Evolutionary conservation across 352 stramenopile species (phyloP).

Genomic region (Pythium dissimile): DNA sequence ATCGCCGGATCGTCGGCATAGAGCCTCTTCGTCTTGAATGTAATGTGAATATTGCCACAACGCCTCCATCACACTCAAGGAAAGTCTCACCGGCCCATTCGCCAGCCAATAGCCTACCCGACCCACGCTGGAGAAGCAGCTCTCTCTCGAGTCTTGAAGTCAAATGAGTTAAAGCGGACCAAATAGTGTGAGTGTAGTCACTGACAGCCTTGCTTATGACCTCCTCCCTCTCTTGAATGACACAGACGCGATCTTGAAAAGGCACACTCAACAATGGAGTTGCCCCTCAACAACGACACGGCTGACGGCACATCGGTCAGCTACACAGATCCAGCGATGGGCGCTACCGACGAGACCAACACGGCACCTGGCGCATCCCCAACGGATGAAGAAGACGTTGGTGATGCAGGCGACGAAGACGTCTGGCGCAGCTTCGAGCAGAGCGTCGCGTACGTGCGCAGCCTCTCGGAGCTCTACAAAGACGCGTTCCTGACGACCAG

Average conservation of each 20-base stretch:
- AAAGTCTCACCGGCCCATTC: too few species aligned
- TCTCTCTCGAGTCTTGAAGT: too few species aligned
- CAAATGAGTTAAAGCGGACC: too few species aligned
- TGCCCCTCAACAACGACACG: not conserved
- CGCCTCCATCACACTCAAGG: too few species aligned
- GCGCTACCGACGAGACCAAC: too few species aligned
- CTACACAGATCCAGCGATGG: not conserved
- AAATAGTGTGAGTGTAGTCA: too few species aligned
- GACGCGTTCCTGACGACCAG: slow-evolving; percentile 30
- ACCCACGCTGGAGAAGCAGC: too few species aligned
- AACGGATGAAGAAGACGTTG: not conserved
- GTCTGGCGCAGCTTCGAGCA: slow-evolving; percentile 46
- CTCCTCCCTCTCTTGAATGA: not conserved
- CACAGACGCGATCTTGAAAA: not conserved
- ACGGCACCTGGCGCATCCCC: too few species aligned
- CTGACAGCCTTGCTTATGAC: not conserved
- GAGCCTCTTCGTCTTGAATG: too few species aligned
- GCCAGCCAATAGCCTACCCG: too few species aligned
- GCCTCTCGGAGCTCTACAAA: slow-evolving; percentile 48
- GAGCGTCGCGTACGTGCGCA: slow-evolving; percentile 50
- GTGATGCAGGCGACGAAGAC: slow-evolving; percentile 7
- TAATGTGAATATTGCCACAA: too few species aligned
- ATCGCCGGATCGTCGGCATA: too few species aligned
- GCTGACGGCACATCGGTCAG: not conserved
- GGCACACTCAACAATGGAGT: not conserved